Percentiles rank a stretch among this genome's conserved stretches.
These are phyloP conservation scores for Talaromyces sp. DNA, from an alignment of 2,329 filamentous ascomycete species.

Conservation along the genomic window DNA sequence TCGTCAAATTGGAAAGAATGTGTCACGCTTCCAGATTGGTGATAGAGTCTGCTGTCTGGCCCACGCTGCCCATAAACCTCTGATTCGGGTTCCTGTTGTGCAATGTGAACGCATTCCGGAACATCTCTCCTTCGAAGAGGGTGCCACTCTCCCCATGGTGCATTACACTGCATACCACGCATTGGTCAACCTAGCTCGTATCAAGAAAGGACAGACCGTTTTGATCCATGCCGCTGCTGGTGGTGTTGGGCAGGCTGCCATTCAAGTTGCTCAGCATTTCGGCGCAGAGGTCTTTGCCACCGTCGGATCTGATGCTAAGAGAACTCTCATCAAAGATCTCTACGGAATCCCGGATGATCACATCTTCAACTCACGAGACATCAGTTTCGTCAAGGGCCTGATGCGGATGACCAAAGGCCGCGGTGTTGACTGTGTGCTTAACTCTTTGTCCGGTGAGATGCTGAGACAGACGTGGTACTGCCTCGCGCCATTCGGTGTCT, in stretches of 20 bases:
- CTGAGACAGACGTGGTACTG: background rate
- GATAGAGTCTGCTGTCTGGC: background rate
- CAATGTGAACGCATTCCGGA: slow-evolving; percentile 12
- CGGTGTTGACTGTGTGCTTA: slow-evolving; percentile 26
- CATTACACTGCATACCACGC: slow-evolving; percentile 18
- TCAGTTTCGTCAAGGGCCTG: slow-evolving; percentile 11
- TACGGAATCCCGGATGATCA: slow-evolving; percentile 16
- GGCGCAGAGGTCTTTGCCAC: slow-evolving; percentile 23
- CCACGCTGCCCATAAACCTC: background rate
- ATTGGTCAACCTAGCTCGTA: background rate
- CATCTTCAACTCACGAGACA: slow-evolving; percentile 19
- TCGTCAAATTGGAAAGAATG: background rate
- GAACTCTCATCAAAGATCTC: slow-evolving; percentile 16
- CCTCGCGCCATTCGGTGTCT: background rate
- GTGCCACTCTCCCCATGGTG: slow-evolving; percentile 4
- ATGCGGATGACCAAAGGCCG: slow-evolving; percentile 24
- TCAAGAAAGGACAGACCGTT: slow-evolving; percentile 22
- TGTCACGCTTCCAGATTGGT: background rate
- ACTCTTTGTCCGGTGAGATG: background rate
- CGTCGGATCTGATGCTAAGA: slow-evolving; percentile 22
- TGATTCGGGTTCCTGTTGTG: background rate
- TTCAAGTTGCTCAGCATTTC: slow-evolving; percentile 26
- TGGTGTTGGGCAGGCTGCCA: slow-evolving; percentile 24
- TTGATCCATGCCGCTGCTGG: slow-evolving; percentile 27
- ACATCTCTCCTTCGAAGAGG: slow-evolving; percentile 14